Evolutionary conservation across 202 grass and related monocot species (phyloP).

Genomic region (Schoenoplectus tabernaemontani): DNA sequence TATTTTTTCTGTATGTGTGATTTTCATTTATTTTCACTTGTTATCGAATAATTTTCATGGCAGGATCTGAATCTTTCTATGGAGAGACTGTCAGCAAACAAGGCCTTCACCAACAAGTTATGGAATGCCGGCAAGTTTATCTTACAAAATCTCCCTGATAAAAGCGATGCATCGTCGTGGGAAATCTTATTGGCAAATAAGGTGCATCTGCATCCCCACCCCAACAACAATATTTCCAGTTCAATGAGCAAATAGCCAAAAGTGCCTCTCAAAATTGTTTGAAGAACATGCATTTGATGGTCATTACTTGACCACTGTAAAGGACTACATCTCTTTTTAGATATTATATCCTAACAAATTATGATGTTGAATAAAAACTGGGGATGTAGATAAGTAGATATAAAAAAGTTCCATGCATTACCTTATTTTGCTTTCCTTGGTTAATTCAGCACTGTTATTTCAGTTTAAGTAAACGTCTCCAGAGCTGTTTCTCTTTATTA

Average conservation of each 20-base stretch:
- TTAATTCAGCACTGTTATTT: background rate
- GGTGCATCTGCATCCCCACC: constrained; percentile 21
- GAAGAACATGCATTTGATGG: background rate
- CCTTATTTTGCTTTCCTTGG: background rate
- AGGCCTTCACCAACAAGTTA: constrained; percentile 97
- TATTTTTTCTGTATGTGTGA: background rate
- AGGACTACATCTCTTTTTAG: too few species aligned
- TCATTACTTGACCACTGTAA: background rate
- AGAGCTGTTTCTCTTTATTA: background rate
- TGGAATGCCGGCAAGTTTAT: constrained; percentile 99
- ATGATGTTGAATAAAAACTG: background rate
- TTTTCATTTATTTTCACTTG: constrained; percentile 19
- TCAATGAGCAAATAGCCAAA: background rate
- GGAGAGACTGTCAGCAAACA: constrained; percentile 92
- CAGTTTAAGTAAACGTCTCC: background rate
- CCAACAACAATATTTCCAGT: background rate
- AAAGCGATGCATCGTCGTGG: constrained; percentile 69
- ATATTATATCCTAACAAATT: background rate
- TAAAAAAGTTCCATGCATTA: background rate
- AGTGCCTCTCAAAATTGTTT: background rate
- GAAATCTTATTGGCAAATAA: constrained; percentile 68
- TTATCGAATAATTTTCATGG: constrained; percentile 27
- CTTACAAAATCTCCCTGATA: constrained; percentile 90
- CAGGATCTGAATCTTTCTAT: constrained; percentile 96
- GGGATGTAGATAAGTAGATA: background rate